Conservation (phyloP, 2,329 filamentous ascomycete species). For the Epichloe sibirici region DNA sequence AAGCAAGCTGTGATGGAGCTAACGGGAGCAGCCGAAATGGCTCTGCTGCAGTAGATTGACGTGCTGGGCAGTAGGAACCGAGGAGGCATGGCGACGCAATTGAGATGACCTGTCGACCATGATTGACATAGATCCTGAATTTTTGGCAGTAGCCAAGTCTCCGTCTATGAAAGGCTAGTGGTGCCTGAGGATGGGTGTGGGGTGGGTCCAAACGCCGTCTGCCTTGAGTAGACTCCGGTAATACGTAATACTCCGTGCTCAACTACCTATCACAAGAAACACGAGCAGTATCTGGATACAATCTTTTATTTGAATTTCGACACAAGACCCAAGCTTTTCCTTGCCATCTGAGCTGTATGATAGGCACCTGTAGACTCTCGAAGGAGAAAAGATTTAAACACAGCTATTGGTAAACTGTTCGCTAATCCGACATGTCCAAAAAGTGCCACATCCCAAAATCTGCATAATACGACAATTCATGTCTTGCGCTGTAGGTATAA, state of each 20-base stretch:
- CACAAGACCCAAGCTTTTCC: too few species aligned
- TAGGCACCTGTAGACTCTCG: background rate
- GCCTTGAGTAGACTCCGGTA: background rate
- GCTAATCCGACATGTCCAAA: slow-evolving; percentile 10
- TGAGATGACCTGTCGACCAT: slow-evolving; percentile 1
- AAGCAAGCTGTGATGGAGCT: slow-evolving; percentile 34
- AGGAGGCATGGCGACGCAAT: slow-evolving; percentile 20
- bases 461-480: slow-evolving; percentile 5
- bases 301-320: too few species aligned
- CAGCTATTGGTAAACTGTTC: slow-evolving; percentile 8
- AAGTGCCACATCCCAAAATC: slow-evolving; percentile 1
- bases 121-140: background rate
- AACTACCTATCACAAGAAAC: too few species aligned
- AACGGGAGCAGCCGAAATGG: slow-evolving; percentile 10
- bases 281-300: too few species aligned
- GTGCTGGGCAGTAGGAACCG: slow-evolving; percentile 18
- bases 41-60: slow-evolving; percentile 19
- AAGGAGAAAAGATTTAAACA: background rate
- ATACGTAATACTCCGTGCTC: background rate
- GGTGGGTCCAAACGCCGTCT: background rate
- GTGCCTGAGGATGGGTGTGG: background rate
- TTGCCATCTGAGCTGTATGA: too few species aligned
- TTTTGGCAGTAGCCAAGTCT: background rate
- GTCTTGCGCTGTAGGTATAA: slow-evolving; percentile 9
- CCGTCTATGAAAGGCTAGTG: background rate